A percentile compares a stretch with the other conserved stretches of the same genome.
Conservation (phyloP, 805 yeast species). For the Zygosaccharomyces gambellarensis region DNA sequence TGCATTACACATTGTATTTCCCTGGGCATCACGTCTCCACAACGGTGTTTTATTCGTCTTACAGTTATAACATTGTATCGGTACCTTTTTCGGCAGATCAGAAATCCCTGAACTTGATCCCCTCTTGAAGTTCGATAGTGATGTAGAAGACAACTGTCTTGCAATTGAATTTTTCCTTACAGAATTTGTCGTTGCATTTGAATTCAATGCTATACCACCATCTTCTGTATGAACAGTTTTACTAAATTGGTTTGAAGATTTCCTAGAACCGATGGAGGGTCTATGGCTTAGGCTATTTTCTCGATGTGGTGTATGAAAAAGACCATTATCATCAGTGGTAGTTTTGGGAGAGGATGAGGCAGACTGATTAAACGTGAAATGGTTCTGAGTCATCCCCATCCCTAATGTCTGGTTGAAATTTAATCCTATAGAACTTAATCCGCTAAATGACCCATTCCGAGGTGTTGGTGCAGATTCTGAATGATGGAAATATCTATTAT, state of each 20-base stretch:
- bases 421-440: neutral
- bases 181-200: slow-evolving; percentile 22
- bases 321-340: neutral
- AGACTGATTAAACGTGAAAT: slow-evolving; percentile 7
- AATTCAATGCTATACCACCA: slow-evolving; percentile 19
- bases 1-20: slow-evolving; percentile 91
- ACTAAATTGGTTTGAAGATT: slow-evolving; percentile 13
- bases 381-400: slow-evolving; percentile 2
- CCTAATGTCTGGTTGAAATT: slow-evolving; percentile 8
- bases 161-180: slow-evolving; percentile 28
- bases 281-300: neutral
- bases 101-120: slow-evolving; percentile 18
- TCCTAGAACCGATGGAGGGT: slow-evolving; percentile 10
- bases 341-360: slow-evolving; percentile 11
- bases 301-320: neutral
- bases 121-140: slow-evolving; percentile 27
- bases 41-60: slow-evolving; percentile 88
- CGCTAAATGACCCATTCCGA: slow-evolving; percentile 4
- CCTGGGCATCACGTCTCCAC: slow-evolving; percentile 91
- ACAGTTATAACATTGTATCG: slow-evolving; percentile 73
- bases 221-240: slow-evolving; percentile 17
- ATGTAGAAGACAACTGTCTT: slow-evolving; percentile 28
- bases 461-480: slow-evolving; percentile 14
- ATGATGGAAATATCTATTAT: slow-evolving; percentile 14
- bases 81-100: slow-evolving; percentile 29